Evolutionary conservation across 352 stramenopile genomes (phyloP), one percentile per base, ranked within the genome.

Genomic region (Pythium pyrilobum): DNA sequence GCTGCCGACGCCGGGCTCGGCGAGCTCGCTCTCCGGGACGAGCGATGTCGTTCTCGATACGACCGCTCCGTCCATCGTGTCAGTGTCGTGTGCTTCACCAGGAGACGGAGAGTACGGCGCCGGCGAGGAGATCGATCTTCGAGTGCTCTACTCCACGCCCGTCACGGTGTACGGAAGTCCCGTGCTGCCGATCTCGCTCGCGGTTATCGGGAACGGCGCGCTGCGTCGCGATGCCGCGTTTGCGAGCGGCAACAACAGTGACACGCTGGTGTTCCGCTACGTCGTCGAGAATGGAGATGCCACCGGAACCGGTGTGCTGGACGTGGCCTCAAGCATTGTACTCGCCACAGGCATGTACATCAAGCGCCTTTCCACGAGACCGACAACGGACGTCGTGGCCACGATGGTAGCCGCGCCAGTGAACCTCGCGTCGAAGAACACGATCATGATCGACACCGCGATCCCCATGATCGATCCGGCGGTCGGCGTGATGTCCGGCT

Each of bases 11-110:
- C 36, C 80, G 24, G 71, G 55, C 5, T 77, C 63, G 10, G 31
- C 64, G 8, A 57, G 56, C 16, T 89, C 82, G 10, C 45, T 89
- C 2, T 62, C 63, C 15, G 71, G 69, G 23, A 80, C 67, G 9
- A 88, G 73, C 34, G 64, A 50, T 32, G 67, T 93, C 4, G 54
- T 75, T 3, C 88, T 95, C 37, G 70, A 93, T 37, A 89, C 82
- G 13, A 87, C 78, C 4, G 52, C 77, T 0, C 84, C 84, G n/a
- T 34, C 57, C 2, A 85, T 95, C 37, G 57, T 60, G 2, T 79
- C 71, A 1, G 69, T 95, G 8, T 71, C 50, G 1, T 88, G 71
- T 38, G 25, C 43, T 3, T 63, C 52, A 0, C 77, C 82, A 25
- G 81, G 81, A 1, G 57, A 87, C 39, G 84, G 82, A 5, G 78